These are phyloP conservation scores for Bruguiera hainesii DNA, from an alignment of 441 rosid species.

Conservation along the genomic window DNA sequence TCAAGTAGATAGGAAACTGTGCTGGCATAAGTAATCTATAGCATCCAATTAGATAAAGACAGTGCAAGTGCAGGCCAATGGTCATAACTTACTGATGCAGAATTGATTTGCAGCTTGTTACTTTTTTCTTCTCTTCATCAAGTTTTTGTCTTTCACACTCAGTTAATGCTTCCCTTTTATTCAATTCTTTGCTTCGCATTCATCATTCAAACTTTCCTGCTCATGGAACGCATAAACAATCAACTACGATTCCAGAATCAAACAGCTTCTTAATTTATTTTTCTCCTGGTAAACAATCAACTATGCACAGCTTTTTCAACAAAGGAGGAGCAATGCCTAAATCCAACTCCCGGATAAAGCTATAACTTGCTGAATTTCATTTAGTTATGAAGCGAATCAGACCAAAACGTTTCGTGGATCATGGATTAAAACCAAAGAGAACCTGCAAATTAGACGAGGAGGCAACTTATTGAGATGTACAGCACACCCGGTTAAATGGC, in stretches of 20 bases:
- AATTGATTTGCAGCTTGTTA: slow-evolving; percentile 16
- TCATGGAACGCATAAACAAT: background rate
- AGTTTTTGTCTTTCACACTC: slow-evolving; percentile 81
- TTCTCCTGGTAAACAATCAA: background rate
- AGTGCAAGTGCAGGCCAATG: background rate
- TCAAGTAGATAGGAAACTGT: background rate
- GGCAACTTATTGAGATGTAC: no score
- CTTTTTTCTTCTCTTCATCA: slow-evolving; percentile 78
- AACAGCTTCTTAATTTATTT: background rate
- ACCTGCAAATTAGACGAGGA: no score
- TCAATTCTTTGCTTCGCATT: slow-evolving; percentile 54
- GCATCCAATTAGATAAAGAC: background rate
- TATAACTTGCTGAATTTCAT: background rate
- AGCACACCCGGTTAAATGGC: no score
- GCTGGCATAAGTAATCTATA: background rate
- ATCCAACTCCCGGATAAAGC: background rate
- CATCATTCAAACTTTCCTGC: slow-evolving; percentile 51
- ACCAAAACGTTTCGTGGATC: background rate
- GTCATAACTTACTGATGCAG: background rate
- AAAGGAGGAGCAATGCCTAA: background rate
- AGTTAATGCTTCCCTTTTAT: slow-evolving; percentile 72
- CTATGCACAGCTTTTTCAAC: background rate
- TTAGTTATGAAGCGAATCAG: slow-evolving; percentile 6
- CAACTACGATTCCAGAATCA: background rate
- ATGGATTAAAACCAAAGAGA: no score